phyloP scores from a whole-genome alignment of 805 yeast genomes.

The Zygoascus bituminiphila region DNA sequence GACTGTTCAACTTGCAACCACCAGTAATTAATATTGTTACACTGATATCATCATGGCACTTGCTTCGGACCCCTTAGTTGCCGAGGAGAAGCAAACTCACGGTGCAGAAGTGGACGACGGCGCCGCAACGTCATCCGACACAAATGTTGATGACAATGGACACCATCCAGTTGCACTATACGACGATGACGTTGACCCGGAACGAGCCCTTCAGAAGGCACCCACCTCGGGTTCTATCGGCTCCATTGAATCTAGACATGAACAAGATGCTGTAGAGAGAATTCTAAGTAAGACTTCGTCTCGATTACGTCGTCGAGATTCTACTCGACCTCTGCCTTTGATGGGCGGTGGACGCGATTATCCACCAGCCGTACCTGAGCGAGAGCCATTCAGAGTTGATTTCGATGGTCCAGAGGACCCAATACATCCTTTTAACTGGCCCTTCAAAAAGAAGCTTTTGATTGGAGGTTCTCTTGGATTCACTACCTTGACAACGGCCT shows the following conservation, averaged over 20 bases:
- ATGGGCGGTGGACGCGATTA: conserved; percentile 20
- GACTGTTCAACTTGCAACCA: no score
- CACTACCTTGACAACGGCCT: conserved; percentile 46
- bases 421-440: conserved; percentile 72
- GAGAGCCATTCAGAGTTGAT: conserved; percentile 48
- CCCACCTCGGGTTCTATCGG: no score
- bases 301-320: conserved; percentile 6
- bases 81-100: no score
- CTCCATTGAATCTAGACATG: conserved; percentile 8
- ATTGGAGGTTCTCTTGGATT: conserved; percentile 42
- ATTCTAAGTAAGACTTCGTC: conserved; percentile 14
- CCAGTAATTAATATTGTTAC: no score
- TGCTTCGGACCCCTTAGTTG: no score
- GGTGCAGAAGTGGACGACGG: background rate
- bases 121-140: background rate
- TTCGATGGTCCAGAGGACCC: conserved; percentile 79
- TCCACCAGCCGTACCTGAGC: conserved; percentile 16
- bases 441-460: conserved; percentile 37
- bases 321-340: conserved; percentile 27
- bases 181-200: background rate
- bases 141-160: background rate
- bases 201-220: background rate
- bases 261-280: conserved; percentile 15
- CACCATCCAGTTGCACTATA: background rate
- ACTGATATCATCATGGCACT: no score